Percentiles rank a stretch among this genome's conserved stretches.
Evolutionary conservation across 106 monocot genomes (phyloP).

Genomic region (Apostasia ramifera): DNA sequence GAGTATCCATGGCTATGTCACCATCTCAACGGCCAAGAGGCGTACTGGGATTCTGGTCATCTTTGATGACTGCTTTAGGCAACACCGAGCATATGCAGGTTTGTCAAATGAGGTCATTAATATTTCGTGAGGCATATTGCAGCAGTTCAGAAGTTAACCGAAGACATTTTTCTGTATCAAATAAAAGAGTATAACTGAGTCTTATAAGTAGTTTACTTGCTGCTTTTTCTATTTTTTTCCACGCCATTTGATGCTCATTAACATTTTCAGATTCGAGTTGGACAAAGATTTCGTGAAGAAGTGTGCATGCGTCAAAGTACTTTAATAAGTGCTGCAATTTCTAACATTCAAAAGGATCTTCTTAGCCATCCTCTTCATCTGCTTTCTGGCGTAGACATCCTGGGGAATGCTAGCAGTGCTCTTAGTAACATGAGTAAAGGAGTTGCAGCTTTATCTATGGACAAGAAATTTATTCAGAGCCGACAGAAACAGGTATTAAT

Average conservation of each 20-base stretch:
- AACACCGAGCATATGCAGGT: slow-evolving; percentile 98
- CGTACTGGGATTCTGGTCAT: slow-evolving; percentile 96
- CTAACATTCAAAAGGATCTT: slow-evolving; percentile 88
- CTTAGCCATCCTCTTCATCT: slow-evolving; percentile 89
- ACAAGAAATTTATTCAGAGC: slow-evolving; percentile 95
- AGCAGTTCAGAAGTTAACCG: no score
- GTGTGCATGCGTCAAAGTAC: slow-evolving; percentile 85
- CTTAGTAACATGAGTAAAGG: slow-evolving; percentile 98
- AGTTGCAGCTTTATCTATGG: slow-evolving; percentile 91
- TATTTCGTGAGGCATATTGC: no score
- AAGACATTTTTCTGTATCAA: no score
- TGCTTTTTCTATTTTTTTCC: no score
- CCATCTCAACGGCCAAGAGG: slow-evolving; percentile 86
- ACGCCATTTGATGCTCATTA: no score
- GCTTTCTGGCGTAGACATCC: slow-evolving; percentile 95
- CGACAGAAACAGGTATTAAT: slow-evolving; percentile 66
- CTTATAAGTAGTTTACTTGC: no score
- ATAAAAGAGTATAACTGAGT: no score
- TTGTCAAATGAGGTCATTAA: slow-evolving; percentile 1
- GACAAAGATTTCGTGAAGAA: slow-evolving; percentile 67
- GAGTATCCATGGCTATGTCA: slow-evolving; percentile 92
- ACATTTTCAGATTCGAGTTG: slow-evolving; percentile 55
- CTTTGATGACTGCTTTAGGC: slow-evolving; percentile 94
- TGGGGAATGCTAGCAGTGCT: slow-evolving; percentile 95
- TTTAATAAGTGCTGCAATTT: slow-evolving; percentile 58